Percentiles rank a stretch among this genome's conserved stretches.
These are phyloP conservation scores for Pseudogymnoascus sp. DNA, from an alignment of 2,329 filamentous ascomycete species.

Conservation along the genomic window DNA sequence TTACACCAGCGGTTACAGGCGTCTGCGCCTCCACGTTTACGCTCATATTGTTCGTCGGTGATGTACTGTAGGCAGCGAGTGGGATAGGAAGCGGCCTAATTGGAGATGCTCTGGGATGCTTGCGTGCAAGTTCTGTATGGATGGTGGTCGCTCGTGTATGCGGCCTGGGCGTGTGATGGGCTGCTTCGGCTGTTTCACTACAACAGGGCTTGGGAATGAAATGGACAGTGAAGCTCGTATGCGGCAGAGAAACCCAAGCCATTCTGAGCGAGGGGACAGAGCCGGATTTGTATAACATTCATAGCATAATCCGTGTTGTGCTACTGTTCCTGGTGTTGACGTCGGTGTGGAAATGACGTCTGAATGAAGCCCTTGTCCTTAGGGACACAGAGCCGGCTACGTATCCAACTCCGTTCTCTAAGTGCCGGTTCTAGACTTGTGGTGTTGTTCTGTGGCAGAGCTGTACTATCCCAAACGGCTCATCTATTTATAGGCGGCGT, in stretches of 20 bases:
- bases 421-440: background rate
- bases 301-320: background rate
- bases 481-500: background rate
- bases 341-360: background rate
- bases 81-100: background rate
- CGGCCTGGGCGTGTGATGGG: slow-evolving; percentile 1
- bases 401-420: background rate
- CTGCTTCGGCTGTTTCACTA: background rate
- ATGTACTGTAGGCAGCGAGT: background rate
- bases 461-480: slow-evolving; percentile 3
- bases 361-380: background rate
- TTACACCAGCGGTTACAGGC: slow-evolving; percentile 8
- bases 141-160: slow-evolving; percentile 5
- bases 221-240: background rate
- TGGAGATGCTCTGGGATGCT: background rate
- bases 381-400: background rate
- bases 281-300: background rate
- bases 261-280: background rate
- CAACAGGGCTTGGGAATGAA: background rate
- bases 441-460: slow-evolving; percentile 2
- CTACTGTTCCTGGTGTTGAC: background rate
- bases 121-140: background rate
- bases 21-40: slow-evolving; percentile 5
- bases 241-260: background rate
- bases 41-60: background rate